phyloP scores from a whole-genome alignment of 1,284 basidiomycete species.

The Trichosporon sp. region DNA sequence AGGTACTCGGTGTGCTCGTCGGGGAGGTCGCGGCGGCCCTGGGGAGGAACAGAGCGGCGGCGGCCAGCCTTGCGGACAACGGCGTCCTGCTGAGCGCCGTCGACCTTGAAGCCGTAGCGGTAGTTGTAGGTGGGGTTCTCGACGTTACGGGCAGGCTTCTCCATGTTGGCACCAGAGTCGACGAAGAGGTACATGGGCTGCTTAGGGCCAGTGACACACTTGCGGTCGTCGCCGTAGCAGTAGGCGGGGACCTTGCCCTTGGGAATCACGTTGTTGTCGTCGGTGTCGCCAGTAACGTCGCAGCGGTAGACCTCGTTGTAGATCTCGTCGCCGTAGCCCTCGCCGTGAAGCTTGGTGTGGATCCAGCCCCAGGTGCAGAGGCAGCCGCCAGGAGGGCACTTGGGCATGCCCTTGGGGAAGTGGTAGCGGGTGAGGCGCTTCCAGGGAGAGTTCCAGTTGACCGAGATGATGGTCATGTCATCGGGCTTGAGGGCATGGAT shows the following conservation, averaged over 20 bases:
- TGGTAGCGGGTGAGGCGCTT: constrained; percentile 5
- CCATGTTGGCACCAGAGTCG: not conserved
- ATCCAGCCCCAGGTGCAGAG: constrained; percentile 57
- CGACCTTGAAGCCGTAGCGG: not conserved
- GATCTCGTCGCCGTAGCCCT: constrained; percentile 13
- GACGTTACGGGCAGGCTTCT: not conserved
- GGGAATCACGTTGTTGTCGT: constrained; percentile 50
- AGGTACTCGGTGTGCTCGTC: not conserved
- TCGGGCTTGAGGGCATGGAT: constrained; percentile 52
- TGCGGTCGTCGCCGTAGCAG: constrained; percentile 28
- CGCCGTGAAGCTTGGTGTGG: constrained; percentile 9
- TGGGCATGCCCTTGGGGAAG: constrained; percentile 54
- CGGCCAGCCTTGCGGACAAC: not conserved
- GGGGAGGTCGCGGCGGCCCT: not conserved
- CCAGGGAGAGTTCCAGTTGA: constrained; percentile 54
- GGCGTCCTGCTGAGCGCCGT: not conserved
- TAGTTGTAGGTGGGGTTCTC: constrained; percentile 2
- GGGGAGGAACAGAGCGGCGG: not conserved
- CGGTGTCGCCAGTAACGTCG: constrained; percentile 52
- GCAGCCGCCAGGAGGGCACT: constrained; percentile 61
- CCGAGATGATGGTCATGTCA: constrained; percentile 64
- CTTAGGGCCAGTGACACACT: constrained; percentile 33
- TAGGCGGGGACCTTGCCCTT: constrained; percentile 45
- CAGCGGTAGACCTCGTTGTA: constrained; percentile 74
- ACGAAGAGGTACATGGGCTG: constrained; percentile 6